A percentile compares a stretch with the other conserved stretches of the same genome.
These are phyloP conservation scores for Nyctanthes arbortristis DNA, from an alignment of 257 asterid genomes.

Conservation along the genomic window DNA sequence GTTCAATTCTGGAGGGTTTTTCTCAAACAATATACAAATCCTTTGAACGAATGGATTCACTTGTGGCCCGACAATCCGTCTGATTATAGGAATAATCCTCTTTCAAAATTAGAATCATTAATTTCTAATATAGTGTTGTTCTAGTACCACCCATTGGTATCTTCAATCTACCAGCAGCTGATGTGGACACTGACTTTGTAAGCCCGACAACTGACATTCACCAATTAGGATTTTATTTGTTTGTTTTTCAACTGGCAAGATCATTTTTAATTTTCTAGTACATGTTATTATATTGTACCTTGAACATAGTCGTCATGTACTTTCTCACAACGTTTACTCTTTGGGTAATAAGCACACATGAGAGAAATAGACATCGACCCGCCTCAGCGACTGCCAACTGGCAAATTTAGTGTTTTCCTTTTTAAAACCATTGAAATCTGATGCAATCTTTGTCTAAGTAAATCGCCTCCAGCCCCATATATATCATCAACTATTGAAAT, in stretches of 20 bases:
- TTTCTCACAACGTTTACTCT: no score
- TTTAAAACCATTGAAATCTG: neutral
- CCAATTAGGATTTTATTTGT: no score
- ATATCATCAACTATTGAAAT: neutral
- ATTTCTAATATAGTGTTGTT: no score
- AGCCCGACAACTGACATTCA: no score
- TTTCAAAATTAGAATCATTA: no score
- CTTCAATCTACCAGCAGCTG: no score
- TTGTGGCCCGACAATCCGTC: slow-evolving; percentile 50
- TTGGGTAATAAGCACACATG: neutral
- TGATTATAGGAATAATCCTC: slow-evolving; percentile 36
- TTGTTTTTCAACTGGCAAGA: no score
- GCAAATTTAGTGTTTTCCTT: no score
- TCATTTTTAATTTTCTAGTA: no score
- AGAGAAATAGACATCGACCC: neutral
- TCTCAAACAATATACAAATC: slow-evolving; percentile 61
- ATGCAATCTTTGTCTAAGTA: neutral
- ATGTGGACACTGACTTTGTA: no score
- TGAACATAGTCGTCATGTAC: no score
- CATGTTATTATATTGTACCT: neutral
- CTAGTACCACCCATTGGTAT: no score
- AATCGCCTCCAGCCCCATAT: neutral
- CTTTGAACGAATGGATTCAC: slow-evolving; percentile 40
- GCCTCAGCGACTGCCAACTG: neutral
- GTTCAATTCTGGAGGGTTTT: slow-evolving; percentile 46